Evolutionary conservation across 371 early-diverging fungal genomes (phyloP).

Genomic region (Mortierella sp.): DNA sequence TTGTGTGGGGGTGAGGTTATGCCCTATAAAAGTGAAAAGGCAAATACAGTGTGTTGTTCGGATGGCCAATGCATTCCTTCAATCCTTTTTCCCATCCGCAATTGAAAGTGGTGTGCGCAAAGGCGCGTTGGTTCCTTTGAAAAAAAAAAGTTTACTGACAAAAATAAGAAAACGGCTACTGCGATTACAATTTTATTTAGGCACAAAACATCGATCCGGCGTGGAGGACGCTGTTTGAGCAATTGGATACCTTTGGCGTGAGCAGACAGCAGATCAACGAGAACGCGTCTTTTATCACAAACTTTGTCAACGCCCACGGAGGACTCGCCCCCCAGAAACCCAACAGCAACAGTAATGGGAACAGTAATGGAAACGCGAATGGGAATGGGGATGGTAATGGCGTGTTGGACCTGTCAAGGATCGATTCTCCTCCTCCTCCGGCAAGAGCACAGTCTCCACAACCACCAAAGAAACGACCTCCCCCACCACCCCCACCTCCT

Average conservation of each 20-base stretch:
- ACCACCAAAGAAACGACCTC: slow-evolving; percentile 38
- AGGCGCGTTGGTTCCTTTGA: not conserved
- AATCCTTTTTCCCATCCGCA: not conserved
- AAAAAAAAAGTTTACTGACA: no score
- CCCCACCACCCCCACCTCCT: slow-evolving; percentile 56
- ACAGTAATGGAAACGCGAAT: not conserved
- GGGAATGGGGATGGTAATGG: not conserved
- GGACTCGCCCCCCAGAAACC: slow-evolving; percentile 15
- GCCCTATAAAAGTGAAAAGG: not conserved
- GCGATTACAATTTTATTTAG: slow-evolving; percentile 32
- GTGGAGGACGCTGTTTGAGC: slow-evolving; percentile 82
- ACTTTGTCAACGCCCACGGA: slow-evolving; percentile 51
- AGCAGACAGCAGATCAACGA: slow-evolving; percentile 69
- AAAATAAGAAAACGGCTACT: not conserved
- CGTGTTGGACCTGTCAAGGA: slow-evolving; percentile 19
- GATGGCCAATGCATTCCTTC: not conserved
- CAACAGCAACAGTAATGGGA: not conserved
- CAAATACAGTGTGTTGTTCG: not conserved
- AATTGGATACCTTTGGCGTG: slow-evolving; percentile 83
- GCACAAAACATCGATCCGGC: slow-evolving; percentile 84
- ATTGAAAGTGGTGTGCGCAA: not conserved
- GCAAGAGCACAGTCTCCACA: slow-evolving; percentile 28
- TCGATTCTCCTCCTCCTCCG: slow-evolving; percentile 46
- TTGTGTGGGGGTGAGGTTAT: not conserved
- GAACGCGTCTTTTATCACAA: slow-evolving; percentile 50